Base-by-base conservation (phyloP, 805 yeast genomes). In the Priceomyces melissophilus region DNA sequence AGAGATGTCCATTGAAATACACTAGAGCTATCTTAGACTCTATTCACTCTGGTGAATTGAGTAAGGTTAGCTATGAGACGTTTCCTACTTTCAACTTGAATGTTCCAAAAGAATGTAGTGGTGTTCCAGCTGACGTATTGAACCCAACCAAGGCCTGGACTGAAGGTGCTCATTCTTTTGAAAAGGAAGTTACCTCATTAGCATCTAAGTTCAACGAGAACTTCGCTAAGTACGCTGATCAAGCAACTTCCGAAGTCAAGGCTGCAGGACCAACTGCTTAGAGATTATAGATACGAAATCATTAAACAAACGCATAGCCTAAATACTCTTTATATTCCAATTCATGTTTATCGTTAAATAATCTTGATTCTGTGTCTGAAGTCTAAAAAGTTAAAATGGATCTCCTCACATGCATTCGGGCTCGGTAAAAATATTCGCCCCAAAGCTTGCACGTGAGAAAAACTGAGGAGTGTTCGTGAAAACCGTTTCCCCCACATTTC, bases 1-100 rank as follows among this genome's bases (percentile, higher is more conserved):
- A 87, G 76, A 84, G 99, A 74, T 91, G 98, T 73, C 91, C 98
- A 45, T 80, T 91, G 69, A 91, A 91, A 70, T 91, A 88, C 81
- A 91, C 99, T 46, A 85, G 99, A 75, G 95, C 96, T 44, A 90
- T 91, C 49, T 75, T 91, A 62, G 96, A 91, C 65, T 82, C 96
- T 32, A 89, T 91, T 57, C 98, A 91, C 71, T 79, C 88, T 52
- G 99, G 98, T 49, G 82, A 84, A 52, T 79, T 91, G 58, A 79
- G 79, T 48, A 71, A 87, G 55, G 90, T 75, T 49, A 87, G 83
- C 58, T 91, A 74, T 67, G 97, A 90, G 73, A 75, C 75, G 38
- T 83, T 86, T 71, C 95, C 89, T 51, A 81, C 83, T 35, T 91
- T 91, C 73, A 87, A 87, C 67, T 78, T 91, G 67, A 79, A 79